Evolutionary conservation across 1,284 basidiomycete genomes (phyloP).

Genomic region (Moesziomyces antarcticus): DNA sequence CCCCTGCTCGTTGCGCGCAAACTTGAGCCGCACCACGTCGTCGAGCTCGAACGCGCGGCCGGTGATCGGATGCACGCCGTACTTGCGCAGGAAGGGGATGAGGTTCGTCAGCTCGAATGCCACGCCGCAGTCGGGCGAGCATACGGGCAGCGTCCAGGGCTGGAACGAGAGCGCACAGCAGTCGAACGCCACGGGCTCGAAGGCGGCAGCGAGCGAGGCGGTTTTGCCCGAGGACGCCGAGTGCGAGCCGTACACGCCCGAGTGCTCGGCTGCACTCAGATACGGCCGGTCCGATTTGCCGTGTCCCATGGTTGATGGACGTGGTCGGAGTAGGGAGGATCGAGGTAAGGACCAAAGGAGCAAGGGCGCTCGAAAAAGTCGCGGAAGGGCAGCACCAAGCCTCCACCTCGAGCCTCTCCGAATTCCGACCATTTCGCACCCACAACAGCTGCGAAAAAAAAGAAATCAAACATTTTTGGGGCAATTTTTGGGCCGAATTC

Average conservation of each 20-base stretch:
- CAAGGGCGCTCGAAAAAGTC: too few species aligned
- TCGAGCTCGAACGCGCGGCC: constrained; percentile 81
- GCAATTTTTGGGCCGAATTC: too few species aligned
- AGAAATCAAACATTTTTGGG: too few species aligned
- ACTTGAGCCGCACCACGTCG: constrained; percentile 88
- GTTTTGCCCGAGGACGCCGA: constrained; percentile 47
- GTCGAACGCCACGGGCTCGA: constrained; percentile 79
- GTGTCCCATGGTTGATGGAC: constrained; percentile 51
- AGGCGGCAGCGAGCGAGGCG: constrained; percentile 4
- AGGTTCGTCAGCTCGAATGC: constrained; percentile 74
- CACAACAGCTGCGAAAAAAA: too few species aligned
- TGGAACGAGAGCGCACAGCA: constrained; percentile 92
- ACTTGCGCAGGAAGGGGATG: constrained; percentile 83
- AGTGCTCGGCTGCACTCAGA: constrained; percentile 59
- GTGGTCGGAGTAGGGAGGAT: neutral
- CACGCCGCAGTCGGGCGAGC: constrained; percentile 75
- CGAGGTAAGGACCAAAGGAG: too few species aligned
- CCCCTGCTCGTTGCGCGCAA: constrained; percentile 71
- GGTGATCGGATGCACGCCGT: constrained; percentile 83
- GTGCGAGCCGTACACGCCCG: constrained; percentile 58
- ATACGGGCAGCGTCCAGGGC: constrained; percentile 88
- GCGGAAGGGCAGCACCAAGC: too few species aligned
- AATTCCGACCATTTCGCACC: too few species aligned
- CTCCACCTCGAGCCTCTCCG: too few species aligned
- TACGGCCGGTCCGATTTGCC: constrained; percentile 62